Base-by-base conservation (phyloP, 2,329 filamentous ascomycete genomes). In the Mycogone perniciosa region DNA sequence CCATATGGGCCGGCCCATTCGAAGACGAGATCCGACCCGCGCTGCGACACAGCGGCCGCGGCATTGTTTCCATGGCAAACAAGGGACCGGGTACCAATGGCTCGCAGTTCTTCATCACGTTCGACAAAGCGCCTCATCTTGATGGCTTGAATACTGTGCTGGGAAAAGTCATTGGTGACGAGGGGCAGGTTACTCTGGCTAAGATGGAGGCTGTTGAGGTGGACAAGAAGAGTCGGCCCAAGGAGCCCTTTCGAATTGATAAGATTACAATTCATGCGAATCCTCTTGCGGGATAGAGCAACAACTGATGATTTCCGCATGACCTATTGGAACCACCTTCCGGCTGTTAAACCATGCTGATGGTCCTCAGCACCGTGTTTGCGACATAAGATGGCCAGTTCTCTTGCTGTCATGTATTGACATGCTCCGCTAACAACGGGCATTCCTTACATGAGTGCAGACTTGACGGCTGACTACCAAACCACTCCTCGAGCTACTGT, bases 121-220 rank as follows among this genome's bases (percentile, higher is more conserved):
- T 90, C 59, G 86, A 86, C 53, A 82, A 86, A 57, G 86, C 88
- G 29, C 80, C 86, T 35, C 89, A 93, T 70, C 73, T 95, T 39
- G 89, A 93, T 65, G 88, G 88, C 4, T 80, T 89, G 64, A 93
- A 93, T 64, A 91, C 88, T 0, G 84, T 92, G 2, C 92, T 95
- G 69, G 88, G 88, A 8, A 84, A 85, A 65, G 74, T 92, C 33
- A 74, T 85, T 50, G 83, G 79, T 35, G 83, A 85, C 59, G 81
- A 83, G 41, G 77, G 79, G 50, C 61, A 83, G 44, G 79, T 74
- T 34, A 87, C 85, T 5, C 68, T 93, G 59, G 80, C 83, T 50
- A 83, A 80, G 65, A 76, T 93, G 62, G 88, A 93, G 72, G 76
- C 71, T 26, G 67, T 88, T 20, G 79, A 83, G 56, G 81, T 91